Percentiles rank a stretch among this genome's conserved stretches.
These are phyloP conservation scores for Cladosporium sp. DNA, from an alignment of 2,329 filamentous ascomycete species.

Conservation along the genomic window DNA sequence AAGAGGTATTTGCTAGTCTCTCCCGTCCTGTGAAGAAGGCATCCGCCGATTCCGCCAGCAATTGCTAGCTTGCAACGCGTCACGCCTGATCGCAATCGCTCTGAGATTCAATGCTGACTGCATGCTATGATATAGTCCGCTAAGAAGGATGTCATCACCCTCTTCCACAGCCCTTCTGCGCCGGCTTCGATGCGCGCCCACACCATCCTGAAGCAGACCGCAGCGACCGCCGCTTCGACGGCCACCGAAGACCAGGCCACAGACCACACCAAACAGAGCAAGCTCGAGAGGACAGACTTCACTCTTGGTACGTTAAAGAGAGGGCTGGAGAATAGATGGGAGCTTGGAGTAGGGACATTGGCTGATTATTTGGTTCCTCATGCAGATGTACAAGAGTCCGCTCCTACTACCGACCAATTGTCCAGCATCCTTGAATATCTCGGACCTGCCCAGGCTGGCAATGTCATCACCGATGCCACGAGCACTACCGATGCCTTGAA, in stretches of 20 bases:
- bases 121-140: neutral
- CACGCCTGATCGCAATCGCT: neutral
- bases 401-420: conserved; percentile 78
- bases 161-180: conserved; percentile 83
- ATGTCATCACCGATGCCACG: conserved; percentile 70
- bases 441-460: conserved; percentile 56
- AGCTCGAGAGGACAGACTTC: conserved; percentile 65
- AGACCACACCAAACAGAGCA: conserved; percentile 58
- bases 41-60: neutral
- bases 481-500: conserved; percentile 73
- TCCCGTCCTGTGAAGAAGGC: neutral
- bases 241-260: conserved; percentile 73
- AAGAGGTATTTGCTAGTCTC: conserved; percentile 36
- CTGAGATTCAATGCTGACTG: neutral
- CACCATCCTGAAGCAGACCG: conserved; percentile 74
- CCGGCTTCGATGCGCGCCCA: conserved; percentile 69
- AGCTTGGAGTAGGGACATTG: neutral
- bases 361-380: neutral
- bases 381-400: conserved; percentile 67
- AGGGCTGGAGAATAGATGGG: neutral
- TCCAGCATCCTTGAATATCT: conserved; percentile 81
- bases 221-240: conserved; percentile 62
- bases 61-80: neutral
- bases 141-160: conserved; percentile 76
- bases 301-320: conserved; percentile 53